phyloP scores from a whole-genome alignment of 208 protist species.

The Wallacemonas sp. region DNA sequence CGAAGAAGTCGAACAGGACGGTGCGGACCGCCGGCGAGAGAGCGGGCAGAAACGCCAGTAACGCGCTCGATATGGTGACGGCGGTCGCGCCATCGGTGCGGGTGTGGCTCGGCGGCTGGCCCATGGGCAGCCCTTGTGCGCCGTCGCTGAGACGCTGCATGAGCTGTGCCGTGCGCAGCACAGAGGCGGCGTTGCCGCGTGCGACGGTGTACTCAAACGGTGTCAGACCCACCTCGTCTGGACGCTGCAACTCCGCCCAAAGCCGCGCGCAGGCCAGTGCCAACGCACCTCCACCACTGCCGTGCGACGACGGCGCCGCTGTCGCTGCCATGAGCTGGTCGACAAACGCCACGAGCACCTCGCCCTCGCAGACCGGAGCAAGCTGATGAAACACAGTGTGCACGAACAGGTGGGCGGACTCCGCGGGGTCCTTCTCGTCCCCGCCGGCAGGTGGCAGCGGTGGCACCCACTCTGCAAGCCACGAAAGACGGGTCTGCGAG shows the following conservation, averaged over 20 bases:
- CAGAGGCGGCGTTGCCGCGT: constrained; percentile 45
- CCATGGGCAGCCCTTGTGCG: neutral
- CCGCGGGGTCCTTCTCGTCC: neutral
- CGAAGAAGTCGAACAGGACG: constrained; percentile 75
- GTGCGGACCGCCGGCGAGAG: constrained; percentile 67
- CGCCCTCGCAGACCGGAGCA: constrained; percentile 38
- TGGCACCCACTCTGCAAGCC: neutral
- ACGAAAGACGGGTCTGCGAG: constrained; percentile 26
- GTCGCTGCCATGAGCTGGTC: constrained; percentile 17
- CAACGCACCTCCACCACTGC: constrained; percentile 2
- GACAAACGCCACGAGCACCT: constrained; percentile 44
- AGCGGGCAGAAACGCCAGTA: constrained; percentile 49
- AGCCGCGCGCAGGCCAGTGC: constrained; percentile 33
- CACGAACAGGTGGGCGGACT: neutral
- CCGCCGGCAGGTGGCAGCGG: neutral
- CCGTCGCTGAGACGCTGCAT: constrained; percentile 41
- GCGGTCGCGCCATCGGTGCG: neutral
- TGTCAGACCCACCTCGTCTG: constrained; percentile 49
- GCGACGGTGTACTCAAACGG: constrained; percentile 72
- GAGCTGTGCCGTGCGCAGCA: constrained; percentile 56
- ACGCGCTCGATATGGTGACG: constrained; percentile 28
- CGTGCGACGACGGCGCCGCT: neutral
- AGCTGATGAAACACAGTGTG: constrained; percentile 36
- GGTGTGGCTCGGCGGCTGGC: neutral
- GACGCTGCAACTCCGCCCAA: constrained; percentile 35